Conservation (phyloP, 345 rosid species). For the Alliaria petiolata region DNA sequence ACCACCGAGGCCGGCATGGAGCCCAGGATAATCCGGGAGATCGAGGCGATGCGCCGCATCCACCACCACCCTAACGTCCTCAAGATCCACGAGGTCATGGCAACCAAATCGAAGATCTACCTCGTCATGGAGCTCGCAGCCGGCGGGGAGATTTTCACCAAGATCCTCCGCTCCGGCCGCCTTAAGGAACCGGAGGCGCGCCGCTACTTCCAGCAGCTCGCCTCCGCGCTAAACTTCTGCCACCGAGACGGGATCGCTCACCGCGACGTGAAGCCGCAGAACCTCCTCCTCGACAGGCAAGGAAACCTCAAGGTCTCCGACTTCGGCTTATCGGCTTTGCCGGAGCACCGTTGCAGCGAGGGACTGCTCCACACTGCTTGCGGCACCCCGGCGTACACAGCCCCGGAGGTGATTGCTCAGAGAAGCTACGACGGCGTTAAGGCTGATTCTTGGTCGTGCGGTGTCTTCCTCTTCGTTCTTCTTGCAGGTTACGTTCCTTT, state of each 20-base stretch:
- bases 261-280: constrained; percentile 90
- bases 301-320: constrained; percentile 75
- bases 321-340: constrained; percentile 71
- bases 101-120: constrained; percentile 71
- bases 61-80: constrained; percentile 76
- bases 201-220: constrained; percentile 67
- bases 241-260: constrained; percentile 81
- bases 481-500: constrained; percentile 63
- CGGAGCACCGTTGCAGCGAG: constrained; percentile 46
- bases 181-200: constrained; percentile 53
- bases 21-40: constrained; percentile 58
- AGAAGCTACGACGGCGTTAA: constrained; percentile 61
- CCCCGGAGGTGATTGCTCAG: constrained; percentile 67
- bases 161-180: constrained; percentile 44
- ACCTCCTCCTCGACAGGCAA: constrained; percentile 58
- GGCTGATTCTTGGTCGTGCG: constrained; percentile 94
- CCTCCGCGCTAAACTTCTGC: constrained; percentile 73
- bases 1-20: constrained; percentile 50
- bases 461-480: constrained; percentile 63
- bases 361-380: constrained; percentile 73
- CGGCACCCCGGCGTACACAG: constrained; percentile 72
- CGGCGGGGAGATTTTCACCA: constrained; percentile 68
- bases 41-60: constrained; percentile 78
- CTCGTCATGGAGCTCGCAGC: constrained; percentile 76
- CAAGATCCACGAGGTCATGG: constrained; percentile 83